Evolutionary conservation across 2,329 filamentous ascomycete species (phyloP).

Genomic region (Daldinia sp.): DNA sequence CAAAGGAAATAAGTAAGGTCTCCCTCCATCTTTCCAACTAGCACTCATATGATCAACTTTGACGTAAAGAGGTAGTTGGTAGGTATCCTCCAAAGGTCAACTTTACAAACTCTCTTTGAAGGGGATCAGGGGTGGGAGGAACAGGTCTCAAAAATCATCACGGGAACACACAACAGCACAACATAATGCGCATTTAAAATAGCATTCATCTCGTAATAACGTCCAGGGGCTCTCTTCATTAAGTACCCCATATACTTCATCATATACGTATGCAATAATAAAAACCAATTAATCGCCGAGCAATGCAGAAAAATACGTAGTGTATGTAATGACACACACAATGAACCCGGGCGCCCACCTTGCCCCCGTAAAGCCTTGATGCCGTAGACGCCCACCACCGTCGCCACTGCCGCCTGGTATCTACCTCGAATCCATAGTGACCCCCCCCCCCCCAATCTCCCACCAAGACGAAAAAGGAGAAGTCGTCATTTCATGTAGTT

Average conservation of each 20-base stretch:
- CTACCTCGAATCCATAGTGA: slow-evolving; percentile 11
- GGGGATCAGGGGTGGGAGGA: too few species aligned
- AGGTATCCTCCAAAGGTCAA: background rate
- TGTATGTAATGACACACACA: background rate
- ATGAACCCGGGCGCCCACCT: background rate
- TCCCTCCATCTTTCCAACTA: too few species aligned
- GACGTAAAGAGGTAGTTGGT: background rate
- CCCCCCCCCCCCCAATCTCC: background rate
- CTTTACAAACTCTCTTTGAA: background rate
- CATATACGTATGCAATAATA: background rate
- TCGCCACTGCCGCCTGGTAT: slow-evolving; percentile 11
- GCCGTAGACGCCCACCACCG: slow-evolving; percentile 21
- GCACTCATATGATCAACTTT: background rate
- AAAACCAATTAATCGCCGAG: slow-evolving; percentile 22
- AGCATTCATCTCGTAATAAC: background rate
- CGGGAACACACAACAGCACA: background rate
- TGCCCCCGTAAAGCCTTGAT: slow-evolving; percentile 11
- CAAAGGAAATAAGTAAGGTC: background rate
- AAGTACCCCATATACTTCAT: background rate
- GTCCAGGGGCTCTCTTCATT: background rate
- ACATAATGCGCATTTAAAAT: background rate
- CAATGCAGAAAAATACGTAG: slow-evolving; percentile 19
- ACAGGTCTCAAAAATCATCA: background rate
- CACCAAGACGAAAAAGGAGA: slow-evolving; percentile 1
- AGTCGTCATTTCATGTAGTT: slow-evolving; percentile 10